phyloP scores from a whole-genome alignment of 495 filamentous ascomycete species.

The Tuber magnatum region DNA sequence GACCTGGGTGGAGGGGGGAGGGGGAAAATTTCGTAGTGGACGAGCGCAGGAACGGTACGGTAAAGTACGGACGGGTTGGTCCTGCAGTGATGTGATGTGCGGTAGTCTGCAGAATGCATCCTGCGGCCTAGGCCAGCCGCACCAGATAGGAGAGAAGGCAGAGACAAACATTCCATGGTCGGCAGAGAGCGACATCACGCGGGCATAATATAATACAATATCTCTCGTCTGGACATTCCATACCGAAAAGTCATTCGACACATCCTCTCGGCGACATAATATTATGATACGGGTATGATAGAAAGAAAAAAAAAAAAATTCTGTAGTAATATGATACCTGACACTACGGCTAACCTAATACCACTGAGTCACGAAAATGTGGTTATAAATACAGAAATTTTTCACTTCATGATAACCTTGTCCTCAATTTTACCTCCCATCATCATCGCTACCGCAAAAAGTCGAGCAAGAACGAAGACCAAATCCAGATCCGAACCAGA shows the following conservation, averaged over 20 bases:
- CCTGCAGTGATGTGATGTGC: constrained; percentile 2
- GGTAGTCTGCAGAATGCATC: neutral
- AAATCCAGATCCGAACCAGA: neutral
- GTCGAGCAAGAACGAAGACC: neutral
- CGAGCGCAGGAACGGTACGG: neutral
- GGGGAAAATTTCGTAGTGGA: neutral
- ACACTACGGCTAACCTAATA: neutral
- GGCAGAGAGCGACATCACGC: neutral
- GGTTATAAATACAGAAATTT: neutral
- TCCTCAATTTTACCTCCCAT: neutral
- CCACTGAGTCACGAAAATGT: neutral
- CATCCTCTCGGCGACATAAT: neutral
- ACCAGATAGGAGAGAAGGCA: neutral
- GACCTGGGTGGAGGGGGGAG: neutral
- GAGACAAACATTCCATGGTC: neutral
- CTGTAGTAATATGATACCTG: neutral
- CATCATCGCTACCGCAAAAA: neutral
- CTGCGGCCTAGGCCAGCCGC: neutral
- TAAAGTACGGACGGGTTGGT: neutral
- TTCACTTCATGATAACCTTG: neutral
- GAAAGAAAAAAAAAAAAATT: neutral
- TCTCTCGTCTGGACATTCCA: neutral
- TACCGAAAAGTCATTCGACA: neutral
- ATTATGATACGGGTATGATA: neutral
- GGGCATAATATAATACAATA: neutral